Conservation (phyloP, 306 rosid genomes). For the Malus orientalis region DNA sequence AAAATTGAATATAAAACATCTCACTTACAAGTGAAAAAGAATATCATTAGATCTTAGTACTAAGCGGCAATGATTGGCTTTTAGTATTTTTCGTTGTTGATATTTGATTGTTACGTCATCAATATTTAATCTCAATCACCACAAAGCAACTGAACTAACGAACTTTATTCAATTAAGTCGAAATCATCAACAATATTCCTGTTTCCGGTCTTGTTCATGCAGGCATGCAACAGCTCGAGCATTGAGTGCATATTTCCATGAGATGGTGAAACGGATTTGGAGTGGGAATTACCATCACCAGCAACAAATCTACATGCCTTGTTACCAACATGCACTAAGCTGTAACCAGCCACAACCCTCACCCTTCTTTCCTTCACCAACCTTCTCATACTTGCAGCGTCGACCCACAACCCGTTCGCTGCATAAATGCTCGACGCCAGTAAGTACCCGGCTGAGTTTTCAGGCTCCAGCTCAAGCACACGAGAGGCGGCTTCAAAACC, state of each 20-base stretch:
- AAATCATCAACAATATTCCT: not conserved
- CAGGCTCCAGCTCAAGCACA: constrained; percentile 28
- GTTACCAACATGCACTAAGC: constrained; percentile 28
- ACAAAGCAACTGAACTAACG: no score
- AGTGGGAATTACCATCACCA: constrained; percentile 16
- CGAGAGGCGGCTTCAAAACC: constrained; percentile 19
- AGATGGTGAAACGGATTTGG: constrained; percentile 7
- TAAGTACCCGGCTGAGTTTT: constrained; percentile 30
- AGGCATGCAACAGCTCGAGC: constrained; percentile 23
- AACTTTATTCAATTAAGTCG: not conserved
- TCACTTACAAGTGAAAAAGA: no score
- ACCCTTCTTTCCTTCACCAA: constrained; percentile 32
- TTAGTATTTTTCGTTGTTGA: no score
- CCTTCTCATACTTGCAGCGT: constrained; percentile 32
- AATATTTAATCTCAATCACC: no score
- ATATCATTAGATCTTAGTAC: no score
- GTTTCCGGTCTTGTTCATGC: constrained; percentile 25
- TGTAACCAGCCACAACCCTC: constrained; percentile 35
- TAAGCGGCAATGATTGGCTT: no score
- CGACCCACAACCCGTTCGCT: constrained; percentile 14
- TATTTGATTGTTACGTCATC: no score
- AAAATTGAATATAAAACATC: no score
- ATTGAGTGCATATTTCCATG: constrained; percentile 9
- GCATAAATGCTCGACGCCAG: constrained; percentile 33
- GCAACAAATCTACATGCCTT: constrained; percentile 30